Conservation (phyloP, 768 basidiomycete species). For the Asterophora parasitica region DNA sequence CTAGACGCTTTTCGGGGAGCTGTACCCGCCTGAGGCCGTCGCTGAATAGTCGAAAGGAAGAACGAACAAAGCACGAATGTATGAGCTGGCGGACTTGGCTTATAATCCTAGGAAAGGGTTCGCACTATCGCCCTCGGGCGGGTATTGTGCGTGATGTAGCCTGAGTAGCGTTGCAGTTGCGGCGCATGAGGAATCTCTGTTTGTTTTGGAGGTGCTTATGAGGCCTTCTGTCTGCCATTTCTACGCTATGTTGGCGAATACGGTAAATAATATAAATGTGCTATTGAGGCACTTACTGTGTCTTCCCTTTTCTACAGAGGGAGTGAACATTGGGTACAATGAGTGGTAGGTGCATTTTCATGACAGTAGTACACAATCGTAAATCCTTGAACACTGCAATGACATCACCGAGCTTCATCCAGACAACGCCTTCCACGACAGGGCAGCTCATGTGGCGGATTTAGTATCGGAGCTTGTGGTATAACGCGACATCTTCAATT, state of each 20-base stretch:
- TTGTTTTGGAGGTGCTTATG: not conserved
- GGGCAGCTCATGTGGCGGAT: too few relatives aligned
- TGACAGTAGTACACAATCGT: too few relatives aligned
- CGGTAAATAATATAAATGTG: too few relatives aligned
- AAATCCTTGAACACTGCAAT: too few relatives aligned
- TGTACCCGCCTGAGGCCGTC: slow-evolving; percentile 24
- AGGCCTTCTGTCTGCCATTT: not conserved
- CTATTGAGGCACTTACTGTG: too few relatives aligned
- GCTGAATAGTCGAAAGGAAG: slow-evolving; percentile 5
- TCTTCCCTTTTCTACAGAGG: too few relatives aligned
- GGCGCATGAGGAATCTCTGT: too few relatives aligned
- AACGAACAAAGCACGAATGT: not conserved
- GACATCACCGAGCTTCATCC: too few relatives aligned
- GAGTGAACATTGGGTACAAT: too few relatives aligned
- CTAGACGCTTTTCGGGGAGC: slow-evolving; percentile 21
- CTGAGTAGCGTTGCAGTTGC: not conserved
- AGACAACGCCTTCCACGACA: too few relatives aligned
- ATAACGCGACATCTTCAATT: not conserved
- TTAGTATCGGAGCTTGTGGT: not conserved
- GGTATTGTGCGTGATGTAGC: slow-evolving; percentile 14
- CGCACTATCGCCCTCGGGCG: slow-evolving; percentile 12
- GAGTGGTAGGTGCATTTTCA: too few relatives aligned
- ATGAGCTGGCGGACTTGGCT: too few relatives aligned
- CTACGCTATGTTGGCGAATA: not conserved
- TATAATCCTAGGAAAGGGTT: not conserved